A percentile compares a stretch with the other conserved stretches of the same genome.
Conservation (phyloP, 2,329 filamentous ascomycete genomes). For the Aspergillus niger region DNA sequence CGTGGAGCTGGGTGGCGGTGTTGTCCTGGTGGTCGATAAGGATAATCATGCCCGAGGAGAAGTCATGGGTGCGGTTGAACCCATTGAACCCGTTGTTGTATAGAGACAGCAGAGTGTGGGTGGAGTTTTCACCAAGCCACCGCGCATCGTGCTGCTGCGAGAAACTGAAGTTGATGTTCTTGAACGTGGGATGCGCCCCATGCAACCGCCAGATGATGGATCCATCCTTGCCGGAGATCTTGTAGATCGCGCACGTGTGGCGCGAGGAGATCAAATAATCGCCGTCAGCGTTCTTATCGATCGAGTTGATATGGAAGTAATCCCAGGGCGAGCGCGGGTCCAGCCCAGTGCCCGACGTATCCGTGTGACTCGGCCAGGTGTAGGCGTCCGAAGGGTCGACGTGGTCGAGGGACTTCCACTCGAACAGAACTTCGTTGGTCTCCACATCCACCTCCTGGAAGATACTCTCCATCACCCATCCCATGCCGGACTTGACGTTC, state of each 20-base stretch:
- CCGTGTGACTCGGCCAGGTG: constrained; percentile 48
- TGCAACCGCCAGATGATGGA: constrained; percentile 43
- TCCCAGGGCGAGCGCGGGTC: constrained; percentile 49
- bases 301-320: constrained; percentile 49
- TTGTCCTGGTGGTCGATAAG: constrained; percentile 40
- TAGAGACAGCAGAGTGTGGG: constrained; percentile 41
- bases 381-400: constrained; percentile 51
- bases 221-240: constrained; percentile 43
- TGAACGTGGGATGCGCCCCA: constrained; percentile 40
- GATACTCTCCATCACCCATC: constrained; percentile 55
- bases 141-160: constrained; percentile 48
- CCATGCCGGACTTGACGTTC: constrained; percentile 48
- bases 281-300: constrained; percentile 44
- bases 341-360: constrained; percentile 52
- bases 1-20: constrained; percentile 37
- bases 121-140: constrained; percentile 41
- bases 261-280: constrained; percentile 47
- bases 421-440: constrained; percentile 50
- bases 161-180: constrained; percentile 44
- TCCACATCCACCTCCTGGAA: constrained; percentile 58
- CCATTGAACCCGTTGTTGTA: constrained; percentile 49
- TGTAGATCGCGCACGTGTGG: constrained; percentile 44
- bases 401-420: constrained; percentile 55
- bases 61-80: constrained; percentile 41
- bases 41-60: constrained; percentile 44